A percentile compares a stretch with the other conserved stretches of the same genome.
Conservation (phyloP, 805 yeast genomes). For the Candida railenensis region DNA sequence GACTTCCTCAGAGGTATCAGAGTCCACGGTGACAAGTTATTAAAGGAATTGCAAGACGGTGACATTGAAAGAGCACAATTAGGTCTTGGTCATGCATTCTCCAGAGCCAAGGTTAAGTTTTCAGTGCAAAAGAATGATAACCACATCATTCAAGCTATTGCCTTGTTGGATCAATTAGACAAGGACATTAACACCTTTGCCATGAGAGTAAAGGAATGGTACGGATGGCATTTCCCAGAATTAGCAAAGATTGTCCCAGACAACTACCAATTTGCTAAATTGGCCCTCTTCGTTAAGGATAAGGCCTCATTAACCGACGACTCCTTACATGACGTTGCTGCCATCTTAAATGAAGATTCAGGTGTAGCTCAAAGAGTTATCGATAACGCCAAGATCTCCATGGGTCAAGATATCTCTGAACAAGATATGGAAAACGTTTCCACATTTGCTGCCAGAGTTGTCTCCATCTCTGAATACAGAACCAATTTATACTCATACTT, state of each 20-base stretch:
- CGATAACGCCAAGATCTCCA: slow-evolving; percentile 93
- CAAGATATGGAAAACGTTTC: slow-evolving; percentile 90
- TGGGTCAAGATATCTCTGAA: slow-evolving; percentile 98
- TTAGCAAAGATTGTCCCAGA: slow-evolving; percentile 88
- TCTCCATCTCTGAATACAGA: slow-evolving; percentile 88
- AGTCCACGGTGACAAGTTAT: slow-evolving; percentile 81
- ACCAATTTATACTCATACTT: slow-evolving; percentile 78
- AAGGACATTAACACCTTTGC: slow-evolving; percentile 97
- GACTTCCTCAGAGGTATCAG: slow-evolving; percentile 95
- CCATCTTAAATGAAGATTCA: slow-evolving; percentile 86
- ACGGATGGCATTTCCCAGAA: slow-evolving; percentile 99
- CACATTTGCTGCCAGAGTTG: slow-evolving; percentile 92
- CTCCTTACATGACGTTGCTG: slow-evolving; percentile 91
- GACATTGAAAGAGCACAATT: slow-evolving; percentile 97
- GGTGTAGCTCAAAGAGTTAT: slow-evolving; percentile 85
- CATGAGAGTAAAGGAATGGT: slow-evolving; percentile 98
- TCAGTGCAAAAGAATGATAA: slow-evolving; percentile 98
- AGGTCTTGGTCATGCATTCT: slow-evolving; percentile 98
- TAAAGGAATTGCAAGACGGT: slow-evolving; percentile 90
- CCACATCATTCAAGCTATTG: slow-evolving; percentile 98
- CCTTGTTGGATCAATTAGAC: slow-evolving; percentile 94
- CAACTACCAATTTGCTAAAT: slow-evolving; percentile 80
- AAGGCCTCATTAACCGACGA: slow-evolving; percentile 87
- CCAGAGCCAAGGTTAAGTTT: slow-evolving; percentile 98
- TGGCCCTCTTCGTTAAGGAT: slow-evolving; percentile 81